Conservation (phyloP, 2,329 filamentous ascomycete species). For the Colletotrichum sansevieriae region DNA sequence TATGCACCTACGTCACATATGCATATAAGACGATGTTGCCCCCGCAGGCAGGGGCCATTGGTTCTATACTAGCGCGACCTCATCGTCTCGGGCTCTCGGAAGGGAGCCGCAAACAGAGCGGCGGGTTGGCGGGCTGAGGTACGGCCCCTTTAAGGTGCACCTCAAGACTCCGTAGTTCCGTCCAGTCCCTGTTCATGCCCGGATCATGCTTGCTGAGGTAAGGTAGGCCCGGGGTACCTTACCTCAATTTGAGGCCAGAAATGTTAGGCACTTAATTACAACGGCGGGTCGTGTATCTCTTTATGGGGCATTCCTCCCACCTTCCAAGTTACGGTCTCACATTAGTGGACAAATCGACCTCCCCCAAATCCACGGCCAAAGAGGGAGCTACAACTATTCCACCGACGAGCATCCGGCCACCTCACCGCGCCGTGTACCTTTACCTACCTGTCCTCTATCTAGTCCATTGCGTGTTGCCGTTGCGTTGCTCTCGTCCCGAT, state of each 20-base stretch:
- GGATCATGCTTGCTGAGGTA: constrained; percentile 39
- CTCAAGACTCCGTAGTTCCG: background rate
- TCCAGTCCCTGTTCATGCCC: background rate
- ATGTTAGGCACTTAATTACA: constrained; percentile 32
- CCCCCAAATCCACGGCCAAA: constrained; percentile 32
- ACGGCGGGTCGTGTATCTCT: constrained; percentile 35
- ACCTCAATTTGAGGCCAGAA: constrained; percentile 38
- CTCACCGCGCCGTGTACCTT: constrained; percentile 18
- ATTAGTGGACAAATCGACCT: constrained; percentile 41
- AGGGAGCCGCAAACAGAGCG: too few relatives aligned
- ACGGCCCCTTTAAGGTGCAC: background rate
- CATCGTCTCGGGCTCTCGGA: too few relatives aligned
- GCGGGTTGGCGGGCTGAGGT: background rate
- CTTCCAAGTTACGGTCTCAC: constrained; percentile 40
- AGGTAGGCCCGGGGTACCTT: constrained; percentile 16
- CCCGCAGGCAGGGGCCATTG: constrained; percentile 34
- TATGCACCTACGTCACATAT: constrained; percentile 36
- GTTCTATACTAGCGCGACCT: constrained; percentile 18
- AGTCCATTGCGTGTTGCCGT: constrained; percentile 27
- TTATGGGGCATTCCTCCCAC: constrained; percentile 39
- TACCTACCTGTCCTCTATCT: constrained; percentile 14
- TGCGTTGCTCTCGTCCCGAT: constrained; percentile 5
- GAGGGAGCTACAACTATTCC: constrained; percentile 33
- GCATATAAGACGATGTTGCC: constrained; percentile 28
- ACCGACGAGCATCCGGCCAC: constrained; percentile 27